Percentiles rank a stretch among this genome's conserved stretches.
These are phyloP conservation scores for Physcomitrium patens DNA, from an alignment of 225 moss, liverwort and hornwort genomes.

Conservation along the genomic window DNA sequence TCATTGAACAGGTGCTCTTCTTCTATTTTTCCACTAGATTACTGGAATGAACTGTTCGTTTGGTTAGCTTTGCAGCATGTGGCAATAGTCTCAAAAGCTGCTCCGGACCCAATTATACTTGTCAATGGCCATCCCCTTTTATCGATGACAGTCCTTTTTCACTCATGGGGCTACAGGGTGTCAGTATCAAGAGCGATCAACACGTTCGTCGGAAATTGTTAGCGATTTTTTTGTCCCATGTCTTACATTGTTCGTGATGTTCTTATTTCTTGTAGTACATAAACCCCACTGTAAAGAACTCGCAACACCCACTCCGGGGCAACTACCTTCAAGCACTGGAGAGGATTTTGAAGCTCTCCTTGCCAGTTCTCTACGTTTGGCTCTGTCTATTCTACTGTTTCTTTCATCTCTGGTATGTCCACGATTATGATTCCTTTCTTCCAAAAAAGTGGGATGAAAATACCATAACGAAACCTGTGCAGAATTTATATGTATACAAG, in stretches of 20 bases:
- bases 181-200: not conserved
- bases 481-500: not conserved
- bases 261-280: constrained; percentile 57
- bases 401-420: constrained; percentile 77
- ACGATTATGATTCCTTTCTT: not conserved
- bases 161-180: too few species aligned
- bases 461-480: too few species aligned
- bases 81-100: too few species aligned
- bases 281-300: constrained; percentile 79
- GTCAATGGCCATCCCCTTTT: too few species aligned
- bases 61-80: too few species aligned
- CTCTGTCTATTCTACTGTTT: constrained; percentile 86
- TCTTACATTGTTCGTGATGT: not conserved
- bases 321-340: constrained; percentile 73
- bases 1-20: constrained; percentile 68
- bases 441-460: not conserved
- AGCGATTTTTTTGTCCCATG: not conserved
- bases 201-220: not conserved
- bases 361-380: constrained; percentile 83
- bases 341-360: constrained; percentile 80
- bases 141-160: not conserved
- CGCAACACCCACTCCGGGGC: constrained; percentile 75
- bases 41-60: not conserved
- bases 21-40: not conserved
- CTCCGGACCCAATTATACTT: too few species aligned